Percentiles rank a stretch among this genome's conserved stretches.
phyloP scores from a whole-genome alignment of 192 early-diverging fungal genomes.

The Dispira simplex region DNA sequence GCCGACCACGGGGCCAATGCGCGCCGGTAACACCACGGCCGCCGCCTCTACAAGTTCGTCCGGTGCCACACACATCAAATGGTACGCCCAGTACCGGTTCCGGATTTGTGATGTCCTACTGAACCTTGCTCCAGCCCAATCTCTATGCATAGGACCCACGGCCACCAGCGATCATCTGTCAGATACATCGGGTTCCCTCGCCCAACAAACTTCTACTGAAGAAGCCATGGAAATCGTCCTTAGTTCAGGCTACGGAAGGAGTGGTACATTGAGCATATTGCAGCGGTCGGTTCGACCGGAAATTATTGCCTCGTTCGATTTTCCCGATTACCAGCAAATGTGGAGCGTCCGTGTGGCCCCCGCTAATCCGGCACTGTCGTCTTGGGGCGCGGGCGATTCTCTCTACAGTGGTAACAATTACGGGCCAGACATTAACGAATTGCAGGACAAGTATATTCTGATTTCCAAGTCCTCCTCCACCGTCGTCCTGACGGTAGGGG shows the following conservation, averaged over 20 bases:
- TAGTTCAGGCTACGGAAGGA: conserved; percentile 36
- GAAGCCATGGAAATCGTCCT: conserved; percentile 34
- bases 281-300: conserved; percentile 44
- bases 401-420: neutral
- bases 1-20: neutral
- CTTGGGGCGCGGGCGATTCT: too few species aligned
- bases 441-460: conserved; percentile 27
- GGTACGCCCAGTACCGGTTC: conserved; percentile 9
- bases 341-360: conserved; percentile 21
- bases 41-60: neutral
- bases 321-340: conserved; percentile 22
- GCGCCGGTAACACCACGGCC: neutral
- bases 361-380: too few species aligned
- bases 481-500: conserved; percentile 57
- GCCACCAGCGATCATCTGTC: too few species aligned
- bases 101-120: conserved; percentile 16
- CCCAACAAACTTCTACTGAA: conserved; percentile 11
- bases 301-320: conserved; percentile 35
- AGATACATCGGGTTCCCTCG: neutral
- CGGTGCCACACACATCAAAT: neutral
- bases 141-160: neutral
- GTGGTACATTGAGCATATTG: conserved; percentile 41
- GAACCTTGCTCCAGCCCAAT: conserved; percentile 13
- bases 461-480: conserved; percentile 21
- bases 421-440: conserved; percentile 12